Evolutionary conservation across 805 yeast species (phyloP), one percentile per base, ranked within the genome.

Genomic region (Candida ficus): DNA sequence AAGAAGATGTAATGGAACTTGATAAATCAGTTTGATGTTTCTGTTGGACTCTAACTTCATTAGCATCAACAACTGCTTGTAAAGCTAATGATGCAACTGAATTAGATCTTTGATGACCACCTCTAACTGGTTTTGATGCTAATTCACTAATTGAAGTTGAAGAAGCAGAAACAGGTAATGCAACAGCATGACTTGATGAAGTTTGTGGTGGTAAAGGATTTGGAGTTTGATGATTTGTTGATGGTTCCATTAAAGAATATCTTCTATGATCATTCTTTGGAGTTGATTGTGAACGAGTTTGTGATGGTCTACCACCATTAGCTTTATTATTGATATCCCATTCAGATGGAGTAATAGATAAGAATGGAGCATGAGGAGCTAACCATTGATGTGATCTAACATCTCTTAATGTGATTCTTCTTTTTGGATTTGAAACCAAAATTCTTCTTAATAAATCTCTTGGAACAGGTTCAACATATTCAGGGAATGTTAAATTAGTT

Each of bases 401-500:
- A 41, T 80, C 83, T 52, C 71, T 70, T 50, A 91, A 68, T 33
- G 68, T 68, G 28, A 86, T 74, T 62, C 99, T 77, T 54, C 72
- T 79, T 46, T 67, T 75, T 8, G 98, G 98, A 58, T 90, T 87
- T 2, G 96, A 72, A 11, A 89, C 91, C 39, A 85, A 73, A 28
- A 91, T 83, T 57, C 82, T 81, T 53, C 98, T 74, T 47, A 93
- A 67, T 47, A 93, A 68, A 64, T 93, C 97, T 61, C 99, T 76
- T 5, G 98, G 93, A 59, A 86, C 71, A 3, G 97, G 95, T 31
- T 80, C 81, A 41, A 93, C 78, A 58, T 87, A 90, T 60, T 90
- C 97, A 0, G 99, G 99, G 63, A 93, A 93, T 4, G 96, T 93
- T 54, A 93, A 70, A 4, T 96, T 87, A 2, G 97, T 88, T 38